Evolutionary conservation across 306 rosid species (phyloP).

Genomic region (Fagus sylvatica): DNA sequence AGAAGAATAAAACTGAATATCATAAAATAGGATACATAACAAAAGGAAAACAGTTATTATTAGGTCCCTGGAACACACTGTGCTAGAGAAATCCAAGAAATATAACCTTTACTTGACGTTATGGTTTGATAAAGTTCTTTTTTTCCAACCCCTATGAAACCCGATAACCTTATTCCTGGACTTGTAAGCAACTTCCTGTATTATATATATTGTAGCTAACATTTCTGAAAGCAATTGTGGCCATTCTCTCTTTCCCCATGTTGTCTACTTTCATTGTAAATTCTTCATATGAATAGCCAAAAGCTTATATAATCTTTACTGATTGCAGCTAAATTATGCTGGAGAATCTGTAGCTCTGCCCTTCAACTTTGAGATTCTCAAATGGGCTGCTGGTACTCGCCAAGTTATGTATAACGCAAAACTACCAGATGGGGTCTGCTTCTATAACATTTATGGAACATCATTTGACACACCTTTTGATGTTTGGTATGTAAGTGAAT

Average conservation of each 20-base stretch:
- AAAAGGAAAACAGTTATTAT: neutral
- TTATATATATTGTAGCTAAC: neutral
- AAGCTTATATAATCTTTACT: constrained; percentile 24
- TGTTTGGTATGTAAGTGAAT: constrained; percentile 69
- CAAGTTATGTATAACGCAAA: constrained; percentile 52
- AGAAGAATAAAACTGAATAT: no score
- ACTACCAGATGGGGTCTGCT: constrained; percentile 76
- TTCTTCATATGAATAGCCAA: neutral
- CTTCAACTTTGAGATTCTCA: constrained; percentile 64
- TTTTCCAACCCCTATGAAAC: neutral
- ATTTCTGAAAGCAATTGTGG: neutral
- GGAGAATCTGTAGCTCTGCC: constrained; percentile 69
- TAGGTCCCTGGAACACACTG: no score
- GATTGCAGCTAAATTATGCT: constrained; percentile 67
- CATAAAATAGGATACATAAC: neutral
- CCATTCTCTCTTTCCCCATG: neutral
- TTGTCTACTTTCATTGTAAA: neutral
- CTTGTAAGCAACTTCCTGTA: neutral
- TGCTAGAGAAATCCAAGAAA: neutral
- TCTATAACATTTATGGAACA: constrained; percentile 85
- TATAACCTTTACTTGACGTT: neutral
- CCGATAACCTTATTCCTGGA: neutral
- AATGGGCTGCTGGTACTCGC: constrained; percentile 76
- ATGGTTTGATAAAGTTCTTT: neutral
- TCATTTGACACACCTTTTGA: constrained; percentile 79